Evolutionary conservation across 768 basidiomycete genomes (phyloP), one percentile per base, ranked within the genome.

Genomic region (Sarcomyxa edulis): DNA sequence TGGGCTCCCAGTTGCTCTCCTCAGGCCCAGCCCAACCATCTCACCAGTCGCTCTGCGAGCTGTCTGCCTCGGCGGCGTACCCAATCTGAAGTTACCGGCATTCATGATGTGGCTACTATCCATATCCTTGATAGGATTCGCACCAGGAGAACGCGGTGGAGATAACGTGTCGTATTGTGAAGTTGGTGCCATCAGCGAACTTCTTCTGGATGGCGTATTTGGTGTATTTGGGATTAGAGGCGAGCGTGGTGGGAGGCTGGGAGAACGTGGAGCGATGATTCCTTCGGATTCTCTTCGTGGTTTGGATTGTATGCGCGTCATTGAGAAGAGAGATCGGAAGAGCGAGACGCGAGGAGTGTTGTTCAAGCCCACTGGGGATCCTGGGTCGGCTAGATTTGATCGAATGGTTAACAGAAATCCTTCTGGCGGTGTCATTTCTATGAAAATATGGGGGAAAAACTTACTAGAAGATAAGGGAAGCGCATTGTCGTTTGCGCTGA

Each of bases 401-500:
- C n/a, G n/a, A n/a, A n/a, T n/a, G n/a, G n/a, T n/a, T n/a, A n/a
- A n/a, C n/a, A n/a, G n/a, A n/a, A n/a, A n/a, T n/a, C n/a, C n/a
- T n/a, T n/a, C n/a, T n/a, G n/a, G n/a, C n/a, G n/a, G n/a, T n/a
- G n/a, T n/a, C n/a, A n/a, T n/a, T n/a, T n/a, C n/a, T n/a, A n/a
- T n/a, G n/a, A n/a, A n/a, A n/a, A n/a, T n/a, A n/a, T n/a, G n/a
- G n/a, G n/a, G n/a, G n/a, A n/a, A n/a, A n/a, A n/a, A n/a, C n/a
- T n/a, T 53, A 77, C 79, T 68, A 20, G 74, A 56, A n/a, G 81
- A 74, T 16, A 71, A 69, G 5, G 96, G 96, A 11, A 98, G 72
- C 2, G 94, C 90, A 52, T 98, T 91, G 56, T 99, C 96, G 47
- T 97, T 98, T 11, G 96, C 95, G 45, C 90, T 94, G 37, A 99